Percentiles rank a stretch among this genome's conserved stretches.
Evolutionary conservation across 73 alveolate genomes (phyloP).

Genomic region (Tetrahymena borealis): DNA sequence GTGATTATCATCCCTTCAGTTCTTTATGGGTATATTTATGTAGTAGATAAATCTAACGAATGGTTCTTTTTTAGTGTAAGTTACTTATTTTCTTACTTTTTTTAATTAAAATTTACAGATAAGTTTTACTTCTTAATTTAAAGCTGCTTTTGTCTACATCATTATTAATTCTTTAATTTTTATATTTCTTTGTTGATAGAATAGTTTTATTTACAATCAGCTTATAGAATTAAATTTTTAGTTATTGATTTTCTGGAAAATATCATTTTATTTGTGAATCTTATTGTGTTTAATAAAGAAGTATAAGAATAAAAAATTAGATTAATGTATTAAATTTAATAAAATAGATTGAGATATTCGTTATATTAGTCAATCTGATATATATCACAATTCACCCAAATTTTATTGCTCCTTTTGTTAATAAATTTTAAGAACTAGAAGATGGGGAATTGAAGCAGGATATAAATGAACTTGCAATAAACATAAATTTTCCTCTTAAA

Average conservation of each 20-base stretch:
- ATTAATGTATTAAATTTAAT: too few relatives aligned
- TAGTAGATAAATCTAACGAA: slow-evolving; percentile 83
- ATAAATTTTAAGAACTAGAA: slow-evolving; percentile 81
- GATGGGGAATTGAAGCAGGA: slow-evolving; percentile 66
- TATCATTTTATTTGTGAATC: too few relatives aligned
- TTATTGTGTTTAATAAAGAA: too few relatives aligned
- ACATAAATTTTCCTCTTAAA: slow-evolving; percentile 72
- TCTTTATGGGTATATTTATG: slow-evolving; percentile 50
- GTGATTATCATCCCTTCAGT: slow-evolving; percentile 56
- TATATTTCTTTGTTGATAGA: too few relatives aligned
- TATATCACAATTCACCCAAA: slow-evolving; percentile 74
- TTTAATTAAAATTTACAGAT: too few relatives aligned
- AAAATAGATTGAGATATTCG: slow-evolving; percentile 25
- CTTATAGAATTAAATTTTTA: too few relatives aligned
- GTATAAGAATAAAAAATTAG: too few relatives aligned
- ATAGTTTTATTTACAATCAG: too few relatives aligned
- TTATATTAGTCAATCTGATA: slow-evolving; percentile 45
- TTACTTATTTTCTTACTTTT: slow-evolving; percentile 19
- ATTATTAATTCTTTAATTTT: too few relatives aligned
- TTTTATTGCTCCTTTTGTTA: slow-evolving; percentile 80
- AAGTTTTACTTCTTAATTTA: background rate
- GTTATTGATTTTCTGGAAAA: too few relatives aligned
- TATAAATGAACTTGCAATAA: slow-evolving; percentile 67
- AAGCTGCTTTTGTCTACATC: too few relatives aligned
- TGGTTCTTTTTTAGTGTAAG: slow-evolving; percentile 68